Evolutionary conservation across 2,329 filamentous ascomycete genomes (phyloP).

Genomic region (Cryphonectria carpinicola): DNA sequence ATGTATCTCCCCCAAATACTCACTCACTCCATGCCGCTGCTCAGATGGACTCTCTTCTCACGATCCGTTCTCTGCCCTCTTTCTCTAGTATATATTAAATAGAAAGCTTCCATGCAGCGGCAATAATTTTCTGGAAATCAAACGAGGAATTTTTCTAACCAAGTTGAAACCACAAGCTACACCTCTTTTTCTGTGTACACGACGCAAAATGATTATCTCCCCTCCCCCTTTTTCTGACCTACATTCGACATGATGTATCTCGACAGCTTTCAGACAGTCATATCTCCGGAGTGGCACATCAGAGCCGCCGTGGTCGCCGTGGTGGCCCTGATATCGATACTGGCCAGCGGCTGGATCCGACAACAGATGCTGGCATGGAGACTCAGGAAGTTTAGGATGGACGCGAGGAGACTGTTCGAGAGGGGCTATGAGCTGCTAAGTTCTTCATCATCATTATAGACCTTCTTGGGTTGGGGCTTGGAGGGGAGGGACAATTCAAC

Average conservation of each 20-base stretch:
- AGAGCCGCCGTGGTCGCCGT: background rate
- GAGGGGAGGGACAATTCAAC: too few relatives aligned
- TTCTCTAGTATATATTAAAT: background rate
- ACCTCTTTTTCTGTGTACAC: background rate
- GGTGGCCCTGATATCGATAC: background rate
- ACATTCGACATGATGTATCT: slow-evolving; percentile 26
- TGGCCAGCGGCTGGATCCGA: slow-evolving; percentile 8
- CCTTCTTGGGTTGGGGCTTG: too few relatives aligned
- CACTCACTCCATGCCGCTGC: background rate
- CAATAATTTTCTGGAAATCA: background rate
- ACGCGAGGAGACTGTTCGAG: background rate
- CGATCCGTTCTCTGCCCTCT: background rate
- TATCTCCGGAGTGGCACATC: slow-evolving; percentile 10
- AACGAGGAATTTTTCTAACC: too few relatives aligned
- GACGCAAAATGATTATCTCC: background rate
- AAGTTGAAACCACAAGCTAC: too few relatives aligned
- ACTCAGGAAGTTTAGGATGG: slow-evolving; percentile 8
- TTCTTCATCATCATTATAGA: background rate
- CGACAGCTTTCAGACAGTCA: background rate
- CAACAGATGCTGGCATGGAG: slow-evolving; percentile 3
- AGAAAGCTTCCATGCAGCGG: too few relatives aligned
- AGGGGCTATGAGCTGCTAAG: slow-evolving; percentile 7
- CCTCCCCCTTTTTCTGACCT: background rate
- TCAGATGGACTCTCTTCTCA: background rate
- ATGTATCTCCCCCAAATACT: background rate